Evolutionary conservation across 2,329 filamentous ascomycete genomes (phyloP).

Genomic region (Sporothrix phasma): DNA sequence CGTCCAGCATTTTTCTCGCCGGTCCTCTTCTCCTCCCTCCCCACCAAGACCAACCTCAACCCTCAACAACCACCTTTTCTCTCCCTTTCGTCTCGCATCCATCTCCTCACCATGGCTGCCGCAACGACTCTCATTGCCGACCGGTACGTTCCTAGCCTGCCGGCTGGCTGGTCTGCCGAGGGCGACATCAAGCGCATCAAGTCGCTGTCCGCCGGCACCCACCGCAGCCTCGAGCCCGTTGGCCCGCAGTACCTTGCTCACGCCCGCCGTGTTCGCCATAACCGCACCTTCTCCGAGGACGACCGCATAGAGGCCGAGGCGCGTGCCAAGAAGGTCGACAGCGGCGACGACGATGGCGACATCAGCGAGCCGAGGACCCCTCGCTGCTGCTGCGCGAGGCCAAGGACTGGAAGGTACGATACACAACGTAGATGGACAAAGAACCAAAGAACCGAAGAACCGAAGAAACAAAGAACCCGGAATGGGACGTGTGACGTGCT

Average conservation of each 20-base stretch:
- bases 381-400: constrained; percentile 86
- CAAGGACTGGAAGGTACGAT: constrained; percentile 99
- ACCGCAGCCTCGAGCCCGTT: constrained; percentile 88
- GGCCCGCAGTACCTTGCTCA: constrained; percentile 97
- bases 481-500: no score
- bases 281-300: constrained; percentile 97
- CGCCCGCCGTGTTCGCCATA: constrained; percentile 87
- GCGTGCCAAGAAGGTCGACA: constrained; percentile 90
- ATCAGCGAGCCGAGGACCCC: constrained; percentile 89
- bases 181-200: constrained; percentile 87
- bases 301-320: constrained; percentile 94
- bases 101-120: constrained; percentile 47
- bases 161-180: constrained; percentile 72
- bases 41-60: not conserved
- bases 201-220: constrained; percentile 62
- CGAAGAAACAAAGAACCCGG: not conserved
- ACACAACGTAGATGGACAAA: no score
- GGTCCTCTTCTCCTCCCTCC: not conserved
- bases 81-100: constrained; percentile 13
- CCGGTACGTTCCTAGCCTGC: constrained; percentile 63
- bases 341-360: constrained; percentile 75
- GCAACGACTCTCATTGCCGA: constrained; percentile 47
- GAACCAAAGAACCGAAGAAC: not conserved
- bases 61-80: not conserved
- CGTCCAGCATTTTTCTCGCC: not conserved